Conservation (phyloP, 768 basidiomycete genomes). For the Pleurotus ostreatus region DNA sequence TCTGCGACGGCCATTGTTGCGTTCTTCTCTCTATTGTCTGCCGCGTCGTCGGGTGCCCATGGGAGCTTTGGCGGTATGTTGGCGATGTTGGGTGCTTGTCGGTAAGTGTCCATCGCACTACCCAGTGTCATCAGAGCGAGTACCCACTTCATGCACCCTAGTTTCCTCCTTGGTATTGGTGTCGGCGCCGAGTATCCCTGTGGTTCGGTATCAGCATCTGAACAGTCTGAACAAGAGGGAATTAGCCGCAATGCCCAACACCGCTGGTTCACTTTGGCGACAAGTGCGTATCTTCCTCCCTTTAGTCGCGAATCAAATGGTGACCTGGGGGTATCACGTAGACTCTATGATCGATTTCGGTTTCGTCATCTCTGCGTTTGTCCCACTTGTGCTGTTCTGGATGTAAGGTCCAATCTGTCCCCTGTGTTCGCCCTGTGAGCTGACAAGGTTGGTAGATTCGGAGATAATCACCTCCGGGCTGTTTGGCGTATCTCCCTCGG, state of each 20-base stretch:
- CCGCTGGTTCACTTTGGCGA: constrained; percentile 83
- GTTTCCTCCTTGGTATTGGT: constrained; percentile 87
- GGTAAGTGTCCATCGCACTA: constrained; percentile 35
- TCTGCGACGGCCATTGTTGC: constrained; percentile 78
- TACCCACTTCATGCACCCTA: constrained; percentile 20
- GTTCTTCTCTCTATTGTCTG: constrained; percentile 78
- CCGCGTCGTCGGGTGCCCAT: constrained; percentile 77
- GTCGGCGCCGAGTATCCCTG: constrained; percentile 89
- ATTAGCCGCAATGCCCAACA: constrained; percentile 81
- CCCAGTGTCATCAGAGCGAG: not conserved
- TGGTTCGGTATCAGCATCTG: constrained; percentile 84
- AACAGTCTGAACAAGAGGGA: constrained; percentile 81
- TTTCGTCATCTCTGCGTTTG: constrained; percentile 76
- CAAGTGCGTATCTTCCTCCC: constrained; percentile 50
- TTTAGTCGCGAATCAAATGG: constrained; percentile 5
- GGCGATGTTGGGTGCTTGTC: constrained; percentile 74
- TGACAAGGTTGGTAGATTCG: constrained; percentile 47
- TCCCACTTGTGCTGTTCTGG: constrained; percentile 85
- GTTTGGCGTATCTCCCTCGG: constrained; percentile 88
- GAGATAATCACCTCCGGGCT: constrained; percentile 72
- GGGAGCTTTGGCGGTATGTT: constrained; percentile 67
- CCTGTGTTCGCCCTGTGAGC: not conserved
- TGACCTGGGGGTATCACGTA: constrained; percentile 23
- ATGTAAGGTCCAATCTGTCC: constrained; percentile 47
- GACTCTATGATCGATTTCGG: constrained; percentile 85